Percentiles rank a stretch among this genome's conserved stretches.
Conservation (phyloP, 306 rosid species). For the Gastrolobium villosum region DNA sequence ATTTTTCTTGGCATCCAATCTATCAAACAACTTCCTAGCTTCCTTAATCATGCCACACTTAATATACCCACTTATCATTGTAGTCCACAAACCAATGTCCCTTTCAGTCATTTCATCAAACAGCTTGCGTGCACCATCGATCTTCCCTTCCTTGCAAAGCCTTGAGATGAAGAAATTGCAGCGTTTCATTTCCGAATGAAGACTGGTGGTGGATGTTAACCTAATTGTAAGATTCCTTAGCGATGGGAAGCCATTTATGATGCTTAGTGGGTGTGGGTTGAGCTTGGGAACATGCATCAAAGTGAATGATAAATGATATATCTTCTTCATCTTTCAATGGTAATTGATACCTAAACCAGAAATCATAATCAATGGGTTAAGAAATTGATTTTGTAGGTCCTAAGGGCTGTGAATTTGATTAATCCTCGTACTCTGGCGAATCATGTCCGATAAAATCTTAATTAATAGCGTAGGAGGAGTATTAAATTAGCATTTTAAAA, state of each 20-base stretch:
- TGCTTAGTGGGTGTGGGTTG: not conserved
- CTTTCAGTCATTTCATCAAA: constrained; percentile 54
- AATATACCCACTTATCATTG: constrained; percentile 57
- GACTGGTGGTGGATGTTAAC: not conserved
- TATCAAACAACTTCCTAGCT: constrained; percentile 60
- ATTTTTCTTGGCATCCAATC: constrained; percentile 50
- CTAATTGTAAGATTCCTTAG: constrained; percentile 12
- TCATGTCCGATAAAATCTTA: too few species aligned
- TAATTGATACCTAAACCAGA: not conserved
- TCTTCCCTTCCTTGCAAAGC: constrained; percentile 49
- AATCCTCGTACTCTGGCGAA: not conserved
- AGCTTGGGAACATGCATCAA: constrained; percentile 23
- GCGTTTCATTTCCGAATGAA: constrained; percentile 41
- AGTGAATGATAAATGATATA: constrained; percentile 31
- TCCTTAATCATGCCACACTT: constrained; percentile 60
- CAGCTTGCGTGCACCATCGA: constrained; percentile 52
- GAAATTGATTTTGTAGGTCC: not conserved
- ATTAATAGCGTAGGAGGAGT: too few species aligned
- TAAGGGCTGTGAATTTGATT: not conserved
- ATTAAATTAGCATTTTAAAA: too few species aligned
- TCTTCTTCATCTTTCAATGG: constrained; percentile 33
- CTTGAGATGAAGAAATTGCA: constrained; percentile 40
- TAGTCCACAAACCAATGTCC: constrained; percentile 58
- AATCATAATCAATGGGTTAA: too few species aligned
- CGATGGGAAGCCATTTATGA: not conserved